Evolutionary conservation across 1,284 basidiomycete genomes (phyloP).

Genomic region (Takashimella koratensis): DNA sequence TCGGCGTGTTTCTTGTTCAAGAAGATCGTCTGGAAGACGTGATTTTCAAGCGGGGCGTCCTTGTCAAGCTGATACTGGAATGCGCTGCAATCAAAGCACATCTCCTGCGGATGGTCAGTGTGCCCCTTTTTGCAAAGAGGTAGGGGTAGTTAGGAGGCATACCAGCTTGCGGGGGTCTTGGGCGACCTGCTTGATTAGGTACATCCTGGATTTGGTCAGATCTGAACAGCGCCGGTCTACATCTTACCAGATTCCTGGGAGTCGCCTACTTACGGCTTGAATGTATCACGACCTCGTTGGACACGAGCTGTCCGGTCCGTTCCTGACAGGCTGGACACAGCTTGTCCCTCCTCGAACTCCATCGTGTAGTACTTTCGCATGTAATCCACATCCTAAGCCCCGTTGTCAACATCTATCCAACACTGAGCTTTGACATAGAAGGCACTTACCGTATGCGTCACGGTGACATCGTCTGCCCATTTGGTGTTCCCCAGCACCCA

Average conservation of each 20-base stretch:
- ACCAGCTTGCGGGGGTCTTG: conserved; percentile 35
- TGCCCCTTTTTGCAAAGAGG: too few relatives aligned
- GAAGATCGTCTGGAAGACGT: conserved; percentile 54
- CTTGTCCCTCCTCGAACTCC: conserved; percentile 31
- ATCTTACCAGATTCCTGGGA: too few relatives aligned
- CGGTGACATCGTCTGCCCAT: conserved; percentile 46
- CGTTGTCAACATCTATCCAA: too few relatives aligned
- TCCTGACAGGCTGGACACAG: conserved; percentile 27
- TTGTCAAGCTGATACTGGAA: conserved; percentile 46
- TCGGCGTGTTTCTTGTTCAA: conserved; percentile 51
- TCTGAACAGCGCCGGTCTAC: too few relatives aligned
- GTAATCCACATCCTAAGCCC: conserved; percentile 40
- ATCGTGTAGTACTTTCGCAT: conserved; percentile 42
- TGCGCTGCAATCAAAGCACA: conserved; percentile 44
- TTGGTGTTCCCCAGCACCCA: conserved; percentile 60
- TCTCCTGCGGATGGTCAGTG: conserved; percentile 30
- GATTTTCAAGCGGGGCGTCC: conserved; percentile 39
- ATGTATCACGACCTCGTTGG: conserved; percentile 31
- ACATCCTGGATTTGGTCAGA: conserved; percentile 44
- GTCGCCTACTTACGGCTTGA: conserved; percentile 35
- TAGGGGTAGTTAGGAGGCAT: too few relatives aligned
- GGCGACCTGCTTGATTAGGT: conserved; percentile 42
- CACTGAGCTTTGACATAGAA: background rate
- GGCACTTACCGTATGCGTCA: conserved; percentile 37
- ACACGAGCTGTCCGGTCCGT: conserved; percentile 35